Conservation (phyloP, 352 stramenopile species). For the Halophytophthora batemanensis region DNA sequence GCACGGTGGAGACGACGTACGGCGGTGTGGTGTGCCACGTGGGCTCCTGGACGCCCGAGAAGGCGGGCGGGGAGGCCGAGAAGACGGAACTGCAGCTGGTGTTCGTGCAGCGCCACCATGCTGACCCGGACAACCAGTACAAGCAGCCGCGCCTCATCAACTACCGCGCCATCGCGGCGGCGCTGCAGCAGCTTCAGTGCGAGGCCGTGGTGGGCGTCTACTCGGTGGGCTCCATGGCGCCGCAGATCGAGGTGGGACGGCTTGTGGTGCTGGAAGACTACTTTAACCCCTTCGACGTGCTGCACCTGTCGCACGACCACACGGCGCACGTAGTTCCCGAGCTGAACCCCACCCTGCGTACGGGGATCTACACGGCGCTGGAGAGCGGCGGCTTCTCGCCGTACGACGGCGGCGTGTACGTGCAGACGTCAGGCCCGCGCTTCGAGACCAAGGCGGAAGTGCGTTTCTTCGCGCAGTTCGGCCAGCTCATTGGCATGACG, state of each 20-base stretch:
- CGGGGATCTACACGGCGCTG: conserved; percentile 48
- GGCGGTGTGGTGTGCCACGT: conserved; percentile 62
- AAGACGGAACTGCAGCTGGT: conserved; percentile 48
- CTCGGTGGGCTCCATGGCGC: conserved; percentile 85
- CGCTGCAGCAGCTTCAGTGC: conserved; percentile 55
- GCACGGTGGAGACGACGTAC: conserved; percentile 63
- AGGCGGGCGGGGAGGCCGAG: conserved; percentile 1
- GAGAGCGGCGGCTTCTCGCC: conserved; percentile 38
- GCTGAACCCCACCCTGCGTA: conserved; percentile 43
- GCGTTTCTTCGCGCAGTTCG: conserved; percentile 85
- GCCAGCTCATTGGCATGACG: conserved; percentile 88
- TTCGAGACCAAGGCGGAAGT: conserved; percentile 91
- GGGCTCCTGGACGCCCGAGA: conserved; percentile 40
- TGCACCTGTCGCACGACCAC: conserved; percentile 80
- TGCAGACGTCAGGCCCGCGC: conserved; percentile 79
- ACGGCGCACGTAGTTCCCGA: conserved; percentile 84
- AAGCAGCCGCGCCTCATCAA: conserved; percentile 86
- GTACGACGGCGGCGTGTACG: conserved; percentile 80
- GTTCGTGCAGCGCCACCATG: conserved; percentile 86
- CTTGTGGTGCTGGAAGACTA: conserved; percentile 86
- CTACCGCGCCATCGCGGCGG: conserved; percentile 71
- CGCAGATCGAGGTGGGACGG: conserved; percentile 20
- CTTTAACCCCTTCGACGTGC: conserved; percentile 86
- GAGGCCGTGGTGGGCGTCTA: conserved; percentile 81
- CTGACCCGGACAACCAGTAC: conserved; percentile 67